Conservation (phyloP, 1,139 yeast species). For the Taiozyma sp. region DNA sequence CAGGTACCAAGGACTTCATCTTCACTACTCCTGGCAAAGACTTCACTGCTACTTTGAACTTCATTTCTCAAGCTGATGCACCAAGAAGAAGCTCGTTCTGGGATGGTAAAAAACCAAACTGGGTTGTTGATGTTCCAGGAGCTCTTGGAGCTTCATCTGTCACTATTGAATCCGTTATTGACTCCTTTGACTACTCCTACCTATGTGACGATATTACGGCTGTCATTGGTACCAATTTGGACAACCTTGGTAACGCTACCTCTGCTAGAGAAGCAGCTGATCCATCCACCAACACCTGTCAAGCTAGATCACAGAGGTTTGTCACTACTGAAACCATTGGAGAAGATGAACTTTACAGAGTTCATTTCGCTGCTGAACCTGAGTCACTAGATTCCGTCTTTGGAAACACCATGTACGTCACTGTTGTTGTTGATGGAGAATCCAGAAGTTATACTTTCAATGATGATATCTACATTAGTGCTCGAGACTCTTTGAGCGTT, state of each 20-base stretch:
- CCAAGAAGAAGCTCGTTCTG: conserved; percentile 2
- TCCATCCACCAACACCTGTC: neutral
- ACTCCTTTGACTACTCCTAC: conserved; percentile 1
- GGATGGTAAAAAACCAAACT: conserved; percentile 1
- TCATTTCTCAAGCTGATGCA: conserved; percentile 1
- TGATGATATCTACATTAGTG: neutral
- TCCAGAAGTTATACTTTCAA: neutral
- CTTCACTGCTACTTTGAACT: conserved; percentile 1
- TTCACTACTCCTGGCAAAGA: conserved; percentile 3
- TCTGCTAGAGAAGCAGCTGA: neutral
- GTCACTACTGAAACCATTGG: neutral
- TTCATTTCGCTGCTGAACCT: neutral
- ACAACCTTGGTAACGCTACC: conserved; percentile 2
- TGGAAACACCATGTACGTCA: neutral
- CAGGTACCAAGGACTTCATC: conserved; percentile 3
- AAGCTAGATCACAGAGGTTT: neutral
- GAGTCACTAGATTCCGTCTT: neutral
- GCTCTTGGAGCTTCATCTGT: conserved; percentile 5
- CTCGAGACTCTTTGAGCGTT: neutral
- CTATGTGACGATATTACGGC: conserved; percentile 1
- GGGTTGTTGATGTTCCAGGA: conserved; percentile 7
- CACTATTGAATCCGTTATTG: conserved; percentile 1
- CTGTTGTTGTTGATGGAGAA: neutral
- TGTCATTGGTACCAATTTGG: conserved; percentile 4
- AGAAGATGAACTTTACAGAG: conserved; percentile 1